Evolutionary conservation across 805 yeast genomes (phyloP).

Genomic region (Candida pini): DNA sequence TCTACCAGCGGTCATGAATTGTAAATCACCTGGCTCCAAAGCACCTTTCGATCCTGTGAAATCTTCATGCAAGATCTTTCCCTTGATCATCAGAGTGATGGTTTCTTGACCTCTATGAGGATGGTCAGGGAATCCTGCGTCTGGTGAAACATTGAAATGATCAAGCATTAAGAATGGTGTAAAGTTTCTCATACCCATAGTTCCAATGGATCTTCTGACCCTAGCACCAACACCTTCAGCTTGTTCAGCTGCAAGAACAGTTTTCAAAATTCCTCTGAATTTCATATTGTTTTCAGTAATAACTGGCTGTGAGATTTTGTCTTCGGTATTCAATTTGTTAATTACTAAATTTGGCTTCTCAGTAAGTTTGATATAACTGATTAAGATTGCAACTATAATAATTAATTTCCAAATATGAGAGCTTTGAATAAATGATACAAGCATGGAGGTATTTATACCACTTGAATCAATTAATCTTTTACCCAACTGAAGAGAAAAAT

Average conservation of each 20-base stretch:
- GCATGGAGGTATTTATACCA: too few relatives aligned
- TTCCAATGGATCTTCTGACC: slow-evolving; percentile 78
- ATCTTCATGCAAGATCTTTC: slow-evolving; percentile 76
- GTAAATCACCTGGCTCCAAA: slow-evolving; percentile 76
- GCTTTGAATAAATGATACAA: too few relatives aligned
- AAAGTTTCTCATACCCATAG: slow-evolving; percentile 61
- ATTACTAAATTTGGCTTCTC: too few relatives aligned
- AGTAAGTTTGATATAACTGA: too few relatives aligned
- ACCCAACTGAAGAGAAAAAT: too few relatives aligned
- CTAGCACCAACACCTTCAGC: slow-evolving; percentile 86
- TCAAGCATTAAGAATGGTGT: slow-evolving; percentile 80
- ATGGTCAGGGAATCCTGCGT: slow-evolving; percentile 77
- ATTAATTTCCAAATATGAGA: too few relatives aligned
- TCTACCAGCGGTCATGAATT: slow-evolving; percentile 90
- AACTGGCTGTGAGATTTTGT: too few relatives aligned
- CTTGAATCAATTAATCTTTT: too few relatives aligned
- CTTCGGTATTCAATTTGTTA: too few relatives aligned
- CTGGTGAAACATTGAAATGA: slow-evolving; percentile 60
- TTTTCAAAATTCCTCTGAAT: slow-evolving; percentile 44
- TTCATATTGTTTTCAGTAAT: too few relatives aligned
- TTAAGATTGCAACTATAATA: too few relatives aligned
- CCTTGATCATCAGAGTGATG: slow-evolving; percentile 60
- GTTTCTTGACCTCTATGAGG: slow-evolving; percentile 84
- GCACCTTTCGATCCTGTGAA: slow-evolving; percentile 82
- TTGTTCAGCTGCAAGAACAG: slow-evolving; percentile 58